These are phyloP conservation scores for Suhomyces coccinellae DNA, from an alignment of 1,139 yeast genomes.

Conservation along the genomic window DNA sequence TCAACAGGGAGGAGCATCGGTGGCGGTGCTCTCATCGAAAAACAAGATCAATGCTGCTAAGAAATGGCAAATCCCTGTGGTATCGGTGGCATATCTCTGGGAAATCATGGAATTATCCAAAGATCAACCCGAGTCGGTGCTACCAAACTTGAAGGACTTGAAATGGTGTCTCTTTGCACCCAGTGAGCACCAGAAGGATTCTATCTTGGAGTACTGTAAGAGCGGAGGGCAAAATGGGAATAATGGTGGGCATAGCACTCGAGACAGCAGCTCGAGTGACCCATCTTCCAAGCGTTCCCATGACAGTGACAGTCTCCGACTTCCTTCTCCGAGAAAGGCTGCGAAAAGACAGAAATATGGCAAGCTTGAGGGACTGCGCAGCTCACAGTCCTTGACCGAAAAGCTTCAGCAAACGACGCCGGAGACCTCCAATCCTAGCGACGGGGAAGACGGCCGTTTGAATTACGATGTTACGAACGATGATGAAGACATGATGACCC, in stretches of 20 bases:
- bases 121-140: slow-evolving; percentile 18
- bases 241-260: not conserved
- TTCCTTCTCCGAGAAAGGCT: slow-evolving; percentile 45
- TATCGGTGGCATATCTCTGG: slow-evolving; percentile 55
- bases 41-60: slow-evolving; percentile 59
- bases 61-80: slow-evolving; percentile 56
- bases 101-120: slow-evolving; percentile 32
- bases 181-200: slow-evolving; percentile 24
- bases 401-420: slow-evolving; percentile 5
- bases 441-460: slow-evolving; percentile 13
- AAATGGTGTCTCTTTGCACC: slow-evolving; percentile 59
- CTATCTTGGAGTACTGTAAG: slow-evolving; percentile 36
- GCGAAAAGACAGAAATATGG: slow-evolving; percentile 36
- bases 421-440: slow-evolving; percentile 8
- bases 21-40: slow-evolving; percentile 46
- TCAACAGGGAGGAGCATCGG: slow-evolving; percentile 30
- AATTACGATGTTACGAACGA: slow-evolving; percentile 23
- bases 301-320: slow-evolving; percentile 16
- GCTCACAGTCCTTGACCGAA: slow-evolving; percentile 6
- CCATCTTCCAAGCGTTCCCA: slow-evolving; percentile 6
- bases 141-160: slow-evolving; percentile 41
- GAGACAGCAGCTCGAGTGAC: not conserved
- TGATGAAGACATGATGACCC: slow-evolving; percentile 26
- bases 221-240: slow-evolving; percentile 2
- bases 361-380: slow-evolving; percentile 26